A percentile compares a stretch with the other conserved stretches of the same genome.
These are phyloP conservation scores for Haematococcus sp. DNA, from an alignment of 139 green algal genomes.

Conservation along the genomic window DNA sequence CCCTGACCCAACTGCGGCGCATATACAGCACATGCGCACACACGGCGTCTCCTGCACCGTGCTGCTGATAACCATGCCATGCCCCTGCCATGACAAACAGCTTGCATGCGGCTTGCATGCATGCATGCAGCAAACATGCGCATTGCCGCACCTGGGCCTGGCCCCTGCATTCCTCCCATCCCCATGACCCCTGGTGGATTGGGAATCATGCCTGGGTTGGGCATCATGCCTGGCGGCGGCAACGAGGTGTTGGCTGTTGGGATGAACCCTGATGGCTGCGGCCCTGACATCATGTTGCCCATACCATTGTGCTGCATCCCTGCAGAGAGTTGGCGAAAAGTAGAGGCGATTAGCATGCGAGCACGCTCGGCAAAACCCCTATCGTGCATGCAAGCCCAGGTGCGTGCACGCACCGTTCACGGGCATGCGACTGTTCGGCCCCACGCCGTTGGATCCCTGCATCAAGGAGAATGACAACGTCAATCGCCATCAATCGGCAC, in stretches of 20 bases:
- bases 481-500: no score
- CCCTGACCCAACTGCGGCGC: not conserved
- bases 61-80: no score
- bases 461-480: no score
- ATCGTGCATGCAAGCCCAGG: no score
- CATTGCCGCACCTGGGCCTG: not conserved
- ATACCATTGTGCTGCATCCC: constrained; percentile 22
- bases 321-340: not conserved
- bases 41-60: no score
- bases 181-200: not conserved
- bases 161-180: not conserved
- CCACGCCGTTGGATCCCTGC: no score
- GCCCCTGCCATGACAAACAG: no score
- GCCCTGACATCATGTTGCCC: constrained; percentile 15
- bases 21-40: not conserved
- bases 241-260: no score
- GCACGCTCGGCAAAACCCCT: no score
- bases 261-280: constrained; percentile 4
- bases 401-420: no score
- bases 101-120: not conserved
- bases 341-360: no score
- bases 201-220: constrained; percentile 13
- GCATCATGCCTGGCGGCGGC: constrained; percentile 14
- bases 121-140: not conserved
- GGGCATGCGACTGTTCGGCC: no score